Percentiles rank a stretch among this genome's conserved stretches.
Evolutionary conservation across 768 basidiomycete genomes (phyloP).

Genomic region (Ephemerocybe angulata): DNA sequence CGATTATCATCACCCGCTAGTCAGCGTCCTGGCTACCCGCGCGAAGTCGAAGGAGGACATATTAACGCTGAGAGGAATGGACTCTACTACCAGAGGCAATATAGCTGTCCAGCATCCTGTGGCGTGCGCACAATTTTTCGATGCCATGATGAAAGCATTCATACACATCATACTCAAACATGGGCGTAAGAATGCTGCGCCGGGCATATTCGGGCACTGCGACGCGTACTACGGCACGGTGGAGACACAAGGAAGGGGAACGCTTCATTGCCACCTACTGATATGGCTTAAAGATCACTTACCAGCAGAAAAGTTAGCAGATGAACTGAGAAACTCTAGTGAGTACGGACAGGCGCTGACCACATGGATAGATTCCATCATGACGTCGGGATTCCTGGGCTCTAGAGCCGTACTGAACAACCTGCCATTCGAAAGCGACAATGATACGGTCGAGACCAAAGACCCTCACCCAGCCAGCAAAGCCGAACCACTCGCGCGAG

Average conservation of each 20-base stretch:
- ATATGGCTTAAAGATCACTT: conserved; percentile 11
- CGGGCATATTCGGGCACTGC: conserved; percentile 8
- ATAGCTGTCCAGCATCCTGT: too few relatives aligned
- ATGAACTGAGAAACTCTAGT: neutral
- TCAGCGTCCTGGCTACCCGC: conserved; percentile 12
- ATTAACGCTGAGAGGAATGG: conserved; percentile 18
- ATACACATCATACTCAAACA: conserved; percentile 12
- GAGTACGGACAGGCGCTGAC: conserved; percentile 2
- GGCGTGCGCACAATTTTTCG: too few relatives aligned
- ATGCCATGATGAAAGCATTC: too few relatives aligned
- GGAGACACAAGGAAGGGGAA: conserved; percentile 6
- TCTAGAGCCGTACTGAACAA: neutral
- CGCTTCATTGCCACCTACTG: conserved; percentile 14
- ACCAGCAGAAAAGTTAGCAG: conserved; percentile 4
- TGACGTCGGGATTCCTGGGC: conserved; percentile 1
- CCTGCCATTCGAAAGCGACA: neutral
- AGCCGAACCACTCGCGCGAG: neutral
- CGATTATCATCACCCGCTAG: conserved; percentile 16
- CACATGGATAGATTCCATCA: conserved; percentile 10
- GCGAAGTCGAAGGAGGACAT: conserved; percentile 10
- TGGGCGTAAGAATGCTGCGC: neutral
- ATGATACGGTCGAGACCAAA: neutral
- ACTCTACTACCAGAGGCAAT: conserved; percentile 21
- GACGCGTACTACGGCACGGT: conserved; percentile 12
- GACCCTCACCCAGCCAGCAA: neutral